A percentile compares a stretch with the other conserved stretches of the same genome.
Evolutionary conservation across 2,329 filamentous ascomycete species (phyloP).

Genomic region (Exophiala mesophila): DNA sequence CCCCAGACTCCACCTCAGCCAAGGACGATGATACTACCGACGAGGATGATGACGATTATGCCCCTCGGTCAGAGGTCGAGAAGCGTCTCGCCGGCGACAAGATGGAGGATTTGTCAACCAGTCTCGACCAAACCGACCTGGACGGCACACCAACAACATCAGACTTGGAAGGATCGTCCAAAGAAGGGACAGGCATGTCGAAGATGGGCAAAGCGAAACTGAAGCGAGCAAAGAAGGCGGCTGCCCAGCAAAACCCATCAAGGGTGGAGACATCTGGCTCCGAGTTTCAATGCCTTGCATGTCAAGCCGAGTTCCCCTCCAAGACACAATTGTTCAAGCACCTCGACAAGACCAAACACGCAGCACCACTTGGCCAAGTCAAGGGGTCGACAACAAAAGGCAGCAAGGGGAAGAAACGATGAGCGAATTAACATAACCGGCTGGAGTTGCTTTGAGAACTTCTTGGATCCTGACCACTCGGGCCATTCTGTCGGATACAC

Average conservation of each 20-base stretch:
- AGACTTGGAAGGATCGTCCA: slow-evolving; percentile 19
- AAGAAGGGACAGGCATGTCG: slow-evolving; percentile 15
- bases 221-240: slow-evolving; percentile 46
- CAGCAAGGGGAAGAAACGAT: slow-evolving; percentile 27
- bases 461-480: slow-evolving; percentile 18
- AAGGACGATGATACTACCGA: slow-evolving; percentile 2
- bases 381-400: slow-evolving; percentile 16
- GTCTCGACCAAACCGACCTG: slow-evolving; percentile 23
- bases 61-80: slow-evolving; percentile 38
- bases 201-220: slow-evolving; percentile 51
- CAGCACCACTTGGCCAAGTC: slow-evolving; percentile 40
- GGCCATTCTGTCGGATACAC: too few species aligned
- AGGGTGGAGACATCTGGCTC: slow-evolving; percentile 8
- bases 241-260: slow-evolving; percentile 33
- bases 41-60: slow-evolving; percentile 41
- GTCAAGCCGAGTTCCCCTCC: slow-evolving; percentile 71
- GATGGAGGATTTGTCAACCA: slow-evolving; percentile 12
- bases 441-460: neutral
- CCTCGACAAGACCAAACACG: slow-evolving; percentile 61
- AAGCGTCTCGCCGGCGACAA: slow-evolving; percentile 31
- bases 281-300: slow-evolving; percentile 68
- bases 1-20: neutral
- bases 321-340: slow-evolving; percentile 70
- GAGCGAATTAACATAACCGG: slow-evolving; percentile 1
- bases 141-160: slow-evolving; percentile 16